phyloP scores from a whole-genome alignment of 495 filamentous ascomycete genomes.

The Penicillium canariense region DNA sequence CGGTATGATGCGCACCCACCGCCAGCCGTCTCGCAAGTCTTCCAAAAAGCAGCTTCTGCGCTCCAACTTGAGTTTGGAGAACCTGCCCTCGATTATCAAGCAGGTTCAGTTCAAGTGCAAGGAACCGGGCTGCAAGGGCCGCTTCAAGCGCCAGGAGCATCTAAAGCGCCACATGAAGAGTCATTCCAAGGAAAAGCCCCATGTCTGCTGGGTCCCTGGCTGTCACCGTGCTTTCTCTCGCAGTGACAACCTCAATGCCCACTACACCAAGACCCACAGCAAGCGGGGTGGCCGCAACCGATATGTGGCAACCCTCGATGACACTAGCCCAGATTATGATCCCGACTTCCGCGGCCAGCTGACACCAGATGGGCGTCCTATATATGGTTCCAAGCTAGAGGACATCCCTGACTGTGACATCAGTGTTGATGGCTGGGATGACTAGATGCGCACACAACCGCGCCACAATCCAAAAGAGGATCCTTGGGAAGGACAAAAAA shows the following conservation, averaged over 20 bases:
- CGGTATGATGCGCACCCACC: constrained; percentile 33
- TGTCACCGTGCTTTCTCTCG: constrained; percentile 46
- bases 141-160: constrained; percentile 62
- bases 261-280: constrained; percentile 51
- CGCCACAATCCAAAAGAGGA: constrained; percentile 14
- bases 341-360: constrained; percentile 49
- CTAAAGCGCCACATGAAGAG: constrained; percentile 62
- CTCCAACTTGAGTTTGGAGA: constrained; percentile 42
- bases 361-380: constrained; percentile 42
- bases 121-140: constrained; percentile 45
- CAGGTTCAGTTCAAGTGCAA: constrained; percentile 51
- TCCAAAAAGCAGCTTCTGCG: constrained; percentile 40
- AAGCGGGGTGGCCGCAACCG: constrained; percentile 48
- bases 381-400: constrained; percentile 41
- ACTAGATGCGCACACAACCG: constrained; percentile 11
- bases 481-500: constrained; percentile 5
- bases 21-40: constrained; percentile 35
- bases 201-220: constrained; percentile 47
- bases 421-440: constrained; percentile 38
- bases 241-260: constrained; percentile 50
- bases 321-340: constrained; percentile 43
- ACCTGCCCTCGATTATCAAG: constrained; percentile 40
- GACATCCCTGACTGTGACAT: constrained; percentile 38
- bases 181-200: constrained; percentile 55
- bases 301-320: constrained; percentile 48